Percentiles rank a stretch among this genome's conserved stretches.
Conservation (phyloP, 306 rosid species). For the Dicorynia guianensis region DNA sequence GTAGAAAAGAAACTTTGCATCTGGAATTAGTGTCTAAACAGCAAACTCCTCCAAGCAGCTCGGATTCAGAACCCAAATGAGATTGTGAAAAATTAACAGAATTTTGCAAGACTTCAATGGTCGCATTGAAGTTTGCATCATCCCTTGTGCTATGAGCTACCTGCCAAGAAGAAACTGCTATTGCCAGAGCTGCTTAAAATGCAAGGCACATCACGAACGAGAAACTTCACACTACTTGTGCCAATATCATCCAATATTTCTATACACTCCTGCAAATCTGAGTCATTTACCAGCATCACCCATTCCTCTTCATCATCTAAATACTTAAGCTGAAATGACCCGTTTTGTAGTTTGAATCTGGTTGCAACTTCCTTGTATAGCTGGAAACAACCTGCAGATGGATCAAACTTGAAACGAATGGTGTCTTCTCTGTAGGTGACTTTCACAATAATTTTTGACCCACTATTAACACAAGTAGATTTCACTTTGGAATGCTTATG, state of each 20-base stretch:
- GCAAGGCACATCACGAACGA: conserved; percentile 66
- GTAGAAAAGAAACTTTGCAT: conserved; percentile 6
- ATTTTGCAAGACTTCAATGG: conserved; percentile 15
- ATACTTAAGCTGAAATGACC: conserved; percentile 78
- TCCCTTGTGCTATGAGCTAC: conserved; percentile 47
- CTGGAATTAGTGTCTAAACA: conserved; percentile 12
- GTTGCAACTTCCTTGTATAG: conserved; percentile 76
- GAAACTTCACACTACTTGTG: conserved; percentile 58
- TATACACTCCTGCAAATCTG: conserved; percentile 79
- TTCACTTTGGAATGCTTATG: conserved; percentile 48
- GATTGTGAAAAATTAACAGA: conserved; percentile 18
- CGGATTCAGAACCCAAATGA: conserved; percentile 22
- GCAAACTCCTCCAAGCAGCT: conserved; percentile 6
- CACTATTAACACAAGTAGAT: conserved; percentile 48
- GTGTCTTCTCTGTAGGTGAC: conserved; percentile 78
- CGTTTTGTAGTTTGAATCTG: conserved; percentile 73
- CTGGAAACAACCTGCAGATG: conserved; percentile 58
- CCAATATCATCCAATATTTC: conserved; percentile 74
- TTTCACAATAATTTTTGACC: conserved; percentile 65
- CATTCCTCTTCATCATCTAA: conserved; percentile 89
- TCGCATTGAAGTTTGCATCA: conserved; percentile 29
- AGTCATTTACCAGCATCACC: conserved; percentile 78
- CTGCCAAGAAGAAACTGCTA: conserved; percentile 59
- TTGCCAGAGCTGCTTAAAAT: conserved; percentile 68
- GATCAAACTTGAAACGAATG: conserved; percentile 77